phyloP scores from a whole-genome alignment of 2,329 filamentous ascomycete genomes.

The Ophiosphaerella herpotricha region DNA sequence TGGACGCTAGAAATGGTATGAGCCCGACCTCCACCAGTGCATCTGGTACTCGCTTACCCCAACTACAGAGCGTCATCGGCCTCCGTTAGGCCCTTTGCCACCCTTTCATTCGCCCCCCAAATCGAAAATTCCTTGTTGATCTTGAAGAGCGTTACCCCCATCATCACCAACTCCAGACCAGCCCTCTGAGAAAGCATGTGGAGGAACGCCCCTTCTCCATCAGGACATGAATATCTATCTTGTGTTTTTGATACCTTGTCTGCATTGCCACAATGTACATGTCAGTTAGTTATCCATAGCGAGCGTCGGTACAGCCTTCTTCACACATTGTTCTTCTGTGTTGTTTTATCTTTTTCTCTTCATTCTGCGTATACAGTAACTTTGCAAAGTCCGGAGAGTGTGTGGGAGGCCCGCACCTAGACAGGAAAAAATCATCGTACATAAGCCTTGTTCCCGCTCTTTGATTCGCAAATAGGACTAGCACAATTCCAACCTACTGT shows the following conservation, averaged over 20 bases:
- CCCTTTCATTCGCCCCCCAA: slow-evolving; percentile 19
- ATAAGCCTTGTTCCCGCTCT: too few species aligned
- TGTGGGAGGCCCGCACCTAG: too few species aligned
- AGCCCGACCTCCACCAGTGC: background rate
- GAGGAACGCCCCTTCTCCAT: too few species aligned
- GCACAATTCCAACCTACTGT: too few species aligned
- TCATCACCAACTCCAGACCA: too few species aligned
- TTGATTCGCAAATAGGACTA: too few species aligned
- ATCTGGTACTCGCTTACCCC: slow-evolving; percentile 14
- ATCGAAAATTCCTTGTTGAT: slow-evolving; percentile 3
- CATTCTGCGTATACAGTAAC: too few species aligned
- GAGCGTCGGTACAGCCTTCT: slow-evolving; percentile 14
- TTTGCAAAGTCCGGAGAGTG: too few species aligned
- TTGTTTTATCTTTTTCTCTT: too few species aligned
- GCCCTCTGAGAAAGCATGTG: too few species aligned
- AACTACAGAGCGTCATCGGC: slow-evolving; percentile 75
- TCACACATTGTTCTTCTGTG: slow-evolving; percentile 10
- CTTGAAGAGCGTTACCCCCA: slow-evolving; percentile 2
- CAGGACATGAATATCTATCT: slow-evolving; percentile 1
- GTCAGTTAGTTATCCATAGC: slow-evolving; percentile 8
- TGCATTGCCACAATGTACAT: slow-evolving; percentile 20
- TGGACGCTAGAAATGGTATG: slow-evolving; percentile 95
- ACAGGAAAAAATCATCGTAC: too few species aligned
- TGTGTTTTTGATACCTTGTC: slow-evolving; percentile 35
- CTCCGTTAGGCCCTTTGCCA: slow-evolving; percentile 60